phyloP scores from a whole-genome alignment of 116 monocot genomes.

The Iris pallida region DNA sequence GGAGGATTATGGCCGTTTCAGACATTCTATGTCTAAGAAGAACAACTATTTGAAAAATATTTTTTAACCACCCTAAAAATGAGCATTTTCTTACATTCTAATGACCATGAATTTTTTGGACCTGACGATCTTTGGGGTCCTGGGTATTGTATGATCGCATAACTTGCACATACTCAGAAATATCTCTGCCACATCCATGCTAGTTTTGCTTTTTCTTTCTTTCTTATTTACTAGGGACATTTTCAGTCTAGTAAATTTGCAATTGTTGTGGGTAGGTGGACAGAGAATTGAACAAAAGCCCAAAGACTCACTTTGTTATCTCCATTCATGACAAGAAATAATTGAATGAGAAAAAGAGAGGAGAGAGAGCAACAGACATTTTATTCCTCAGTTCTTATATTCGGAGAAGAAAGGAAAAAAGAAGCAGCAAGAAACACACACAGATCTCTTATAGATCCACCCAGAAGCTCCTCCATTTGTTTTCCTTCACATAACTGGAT shows the following conservation, averaged over 20 bases:
- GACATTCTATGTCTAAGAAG: no score
- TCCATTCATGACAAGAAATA: constrained; percentile 31
- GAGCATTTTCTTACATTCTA: no score
- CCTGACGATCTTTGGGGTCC: no score
- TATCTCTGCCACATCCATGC: neutral
- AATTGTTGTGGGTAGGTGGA: neutral
- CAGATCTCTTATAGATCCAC: constrained; percentile 36
- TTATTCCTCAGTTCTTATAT: constrained; percentile 14
- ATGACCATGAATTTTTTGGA: no score
- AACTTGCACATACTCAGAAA: no score
- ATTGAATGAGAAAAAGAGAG: constrained; percentile 5
- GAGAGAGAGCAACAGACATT: constrained; percentile 5
- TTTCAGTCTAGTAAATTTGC: neutral
- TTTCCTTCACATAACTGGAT: neutral
- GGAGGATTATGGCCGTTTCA: no score
- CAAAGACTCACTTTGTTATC: constrained; percentile 20
- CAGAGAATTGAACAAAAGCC: constrained; percentile 17
- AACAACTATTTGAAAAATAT: no score
- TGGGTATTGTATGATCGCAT: no score
- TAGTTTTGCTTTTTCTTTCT: neutral
- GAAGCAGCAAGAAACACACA: constrained; percentile 1
- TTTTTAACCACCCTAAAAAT: no score
- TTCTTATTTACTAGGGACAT: neutral
- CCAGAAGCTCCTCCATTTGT: neutral
- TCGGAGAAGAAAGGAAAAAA: no score